These are phyloP conservation scores for Cadophora gregata DNA, from an alignment of 2,329 filamentous ascomycete genomes.

Conservation along the genomic window DNA sequence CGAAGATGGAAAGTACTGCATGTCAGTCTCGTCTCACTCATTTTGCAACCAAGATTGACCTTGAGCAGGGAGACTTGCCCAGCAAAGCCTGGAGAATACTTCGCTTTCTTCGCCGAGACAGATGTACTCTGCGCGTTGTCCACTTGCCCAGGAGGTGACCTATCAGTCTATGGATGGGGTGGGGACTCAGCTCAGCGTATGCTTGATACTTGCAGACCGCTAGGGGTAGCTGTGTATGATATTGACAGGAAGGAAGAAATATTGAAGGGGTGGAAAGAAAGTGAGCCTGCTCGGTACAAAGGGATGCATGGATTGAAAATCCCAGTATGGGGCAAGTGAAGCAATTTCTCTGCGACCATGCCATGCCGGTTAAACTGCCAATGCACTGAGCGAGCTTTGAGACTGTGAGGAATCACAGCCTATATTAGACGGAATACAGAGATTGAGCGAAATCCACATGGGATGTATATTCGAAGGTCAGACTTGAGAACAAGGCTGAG, in stretches of 20 bases:
- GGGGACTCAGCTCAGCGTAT: slow-evolving; percentile 71
- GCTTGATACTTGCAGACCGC: slow-evolving; percentile 72
- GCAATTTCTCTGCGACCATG: neutral
- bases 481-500: neutral
- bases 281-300: slow-evolving; percentile 64
- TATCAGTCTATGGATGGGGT: slow-evolving; percentile 83
- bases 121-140: slow-evolving; percentile 67
- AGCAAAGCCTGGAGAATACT: slow-evolving; percentile 49
- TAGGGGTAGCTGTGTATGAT: slow-evolving; percentile 75
- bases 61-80: slow-evolving; percentile 50
- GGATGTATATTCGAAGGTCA: neutral
- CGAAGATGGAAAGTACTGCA: slow-evolving; percentile 75
- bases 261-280: slow-evolving; percentile 67
- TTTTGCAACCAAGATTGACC: neutral
- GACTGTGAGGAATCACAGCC: neutral
- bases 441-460: neutral
- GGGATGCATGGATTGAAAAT: slow-evolving; percentile 68
- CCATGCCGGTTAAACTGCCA: neutral
- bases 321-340: slow-evolving; percentile 35
- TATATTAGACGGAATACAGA: neutral
- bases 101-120: slow-evolving; percentile 83
- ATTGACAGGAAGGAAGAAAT: slow-evolving; percentile 58
- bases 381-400: neutral
- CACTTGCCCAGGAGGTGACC: slow-evolving; percentile 81
- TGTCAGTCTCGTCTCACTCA: slow-evolving; percentile 47